Percentiles rank a stretch among this genome's conserved stretches.
phyloP scores from a whole-genome alignment of 1,284 basidiomycete species.

The Pholiota adiposa region DNA sequence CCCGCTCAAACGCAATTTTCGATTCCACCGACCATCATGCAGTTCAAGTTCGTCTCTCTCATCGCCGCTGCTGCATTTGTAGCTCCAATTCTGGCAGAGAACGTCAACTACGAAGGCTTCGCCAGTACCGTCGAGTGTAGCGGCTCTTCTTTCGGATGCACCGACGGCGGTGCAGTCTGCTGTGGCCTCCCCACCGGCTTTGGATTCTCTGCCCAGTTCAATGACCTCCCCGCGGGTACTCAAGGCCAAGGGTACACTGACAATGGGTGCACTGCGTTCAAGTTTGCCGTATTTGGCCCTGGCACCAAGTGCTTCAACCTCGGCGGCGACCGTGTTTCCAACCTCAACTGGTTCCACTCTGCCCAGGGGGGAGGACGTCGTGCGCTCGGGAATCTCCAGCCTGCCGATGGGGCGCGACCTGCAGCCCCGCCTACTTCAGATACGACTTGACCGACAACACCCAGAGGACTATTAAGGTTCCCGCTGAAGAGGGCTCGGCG shows the following conservation, averaged over 20 bases:
- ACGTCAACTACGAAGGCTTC: conserved; percentile 7
- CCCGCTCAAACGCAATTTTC: no score
- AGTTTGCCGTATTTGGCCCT: conserved; percentile 4
- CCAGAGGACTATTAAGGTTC: conserved; percentile 11
- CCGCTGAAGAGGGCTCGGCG: neutral
- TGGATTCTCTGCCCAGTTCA: conserved; percentile 11
- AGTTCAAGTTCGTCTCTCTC: neutral
- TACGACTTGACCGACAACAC: neutral
- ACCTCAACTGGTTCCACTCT: conserved; percentile 12
- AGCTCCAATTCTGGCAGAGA: neutral
- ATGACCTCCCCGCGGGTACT: conserved; percentile 5
- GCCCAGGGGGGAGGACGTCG: neutral
- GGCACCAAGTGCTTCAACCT: conserved; percentile 11
- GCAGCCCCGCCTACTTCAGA: conserved; percentile 1
- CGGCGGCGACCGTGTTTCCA: conserved; percentile 2
- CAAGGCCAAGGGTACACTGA: conserved; percentile 10
- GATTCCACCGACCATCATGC: no score
- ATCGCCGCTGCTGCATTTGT: neutral
- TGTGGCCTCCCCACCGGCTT: conserved; percentile 12
- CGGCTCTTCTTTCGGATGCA: conserved; percentile 10
- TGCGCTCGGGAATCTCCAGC: no score
- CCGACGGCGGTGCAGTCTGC: conserved; percentile 8
- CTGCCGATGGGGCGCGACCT: neutral
- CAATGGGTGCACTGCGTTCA: neutral
- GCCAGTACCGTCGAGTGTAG: conserved; percentile 1